These are phyloP conservation scores for Globisporangium carolinianum DNA, from an alignment of 352 stramenopile species.

Conservation along the genomic window DNA sequence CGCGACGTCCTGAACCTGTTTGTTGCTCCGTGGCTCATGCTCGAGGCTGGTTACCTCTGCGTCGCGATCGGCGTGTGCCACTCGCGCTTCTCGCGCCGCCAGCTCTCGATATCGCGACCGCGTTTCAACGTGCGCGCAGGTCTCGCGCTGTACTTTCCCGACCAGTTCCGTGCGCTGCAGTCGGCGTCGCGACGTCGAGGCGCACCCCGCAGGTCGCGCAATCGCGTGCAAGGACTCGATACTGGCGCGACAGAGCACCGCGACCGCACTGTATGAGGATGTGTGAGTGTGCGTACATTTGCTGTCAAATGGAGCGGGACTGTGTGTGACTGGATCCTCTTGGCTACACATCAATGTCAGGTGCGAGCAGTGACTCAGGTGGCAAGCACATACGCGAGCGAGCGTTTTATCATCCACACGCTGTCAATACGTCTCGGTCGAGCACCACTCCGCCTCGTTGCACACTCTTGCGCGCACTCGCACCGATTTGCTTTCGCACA, in stretches of 20 bases:
- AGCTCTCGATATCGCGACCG: constrained; percentile 52
- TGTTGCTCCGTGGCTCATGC: constrained; percentile 38
- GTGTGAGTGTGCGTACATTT: neutral
- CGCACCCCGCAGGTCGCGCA: neutral
- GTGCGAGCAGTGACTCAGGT: too few relatives aligned
- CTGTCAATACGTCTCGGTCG: too few relatives aligned
- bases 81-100: constrained; percentile 41
- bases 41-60: constrained; percentile 47
- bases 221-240: neutral
- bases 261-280: neutral
- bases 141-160: constrained; percentile 37
- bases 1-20: constrained; percentile 44
- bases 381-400: too few relatives aligned
- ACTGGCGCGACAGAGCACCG: neutral
- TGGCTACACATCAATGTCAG: too few relatives aligned
- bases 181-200: neutral
- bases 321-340: too few relatives aligned
- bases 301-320: neutral
- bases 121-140: constrained; percentile 52
- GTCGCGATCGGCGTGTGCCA: constrained; percentile 47
- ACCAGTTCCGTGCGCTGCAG: constrained; percentile 3
- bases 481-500: too few relatives aligned
- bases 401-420: too few relatives aligned
- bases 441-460: too few relatives aligned
- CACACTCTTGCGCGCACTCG: too few relatives aligned